A percentile compares a stretch with the other conserved stretches of the same genome.
phyloP scores from a whole-genome alignment of 2,329 filamentous ascomycete genomes.

The Microdochium nivale region DNA sequence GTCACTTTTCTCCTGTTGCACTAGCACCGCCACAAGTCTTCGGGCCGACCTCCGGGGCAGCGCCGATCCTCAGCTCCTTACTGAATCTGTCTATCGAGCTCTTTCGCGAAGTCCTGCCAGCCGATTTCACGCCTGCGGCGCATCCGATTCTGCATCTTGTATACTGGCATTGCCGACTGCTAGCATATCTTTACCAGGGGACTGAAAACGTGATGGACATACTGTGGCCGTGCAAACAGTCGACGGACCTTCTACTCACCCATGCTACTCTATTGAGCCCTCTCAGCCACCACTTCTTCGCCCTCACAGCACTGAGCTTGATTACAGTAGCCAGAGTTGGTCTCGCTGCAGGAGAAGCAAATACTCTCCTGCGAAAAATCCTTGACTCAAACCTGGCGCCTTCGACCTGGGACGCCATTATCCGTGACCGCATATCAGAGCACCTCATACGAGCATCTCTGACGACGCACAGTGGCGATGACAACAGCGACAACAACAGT shows the following conservation, averaged over 20 bases:
- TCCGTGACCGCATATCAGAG: slow-evolving; percentile 43
- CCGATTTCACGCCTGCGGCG: slow-evolving; percentile 39
- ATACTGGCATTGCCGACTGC: slow-evolving; percentile 62
- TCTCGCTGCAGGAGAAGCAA: slow-evolving; percentile 47
- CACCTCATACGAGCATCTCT: slow-evolving; percentile 8
- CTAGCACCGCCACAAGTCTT: slow-evolving; percentile 33
- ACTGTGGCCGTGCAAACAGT: slow-evolving; percentile 50
- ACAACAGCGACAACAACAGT: too few species aligned
- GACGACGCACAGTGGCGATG: too few species aligned
- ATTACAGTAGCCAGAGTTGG: slow-evolving; percentile 48
- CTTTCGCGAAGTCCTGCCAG: slow-evolving; percentile 56
- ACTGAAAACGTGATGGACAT: slow-evolving; percentile 46
- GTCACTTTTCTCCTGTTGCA: slow-evolving; percentile 40
- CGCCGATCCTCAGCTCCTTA: slow-evolving; percentile 36
- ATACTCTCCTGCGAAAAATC: slow-evolving; percentile 45
- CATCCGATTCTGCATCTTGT: slow-evolving; percentile 54
- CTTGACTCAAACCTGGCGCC: slow-evolving; percentile 40
- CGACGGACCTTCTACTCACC: slow-evolving; percentile 47
- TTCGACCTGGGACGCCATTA: slow-evolving; percentile 47
- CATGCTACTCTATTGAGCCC: slow-evolving; percentile 50
- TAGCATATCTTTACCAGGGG: slow-evolving; percentile 52
- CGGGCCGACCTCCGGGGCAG: slow-evolving; percentile 27
- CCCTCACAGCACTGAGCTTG: slow-evolving; percentile 51
- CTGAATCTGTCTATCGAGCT: slow-evolving; percentile 53
- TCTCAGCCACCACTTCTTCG: slow-evolving; percentile 58